Conservation (phyloP, 768 basidiomycete genomes). For the Russula dissimulans region DNA sequence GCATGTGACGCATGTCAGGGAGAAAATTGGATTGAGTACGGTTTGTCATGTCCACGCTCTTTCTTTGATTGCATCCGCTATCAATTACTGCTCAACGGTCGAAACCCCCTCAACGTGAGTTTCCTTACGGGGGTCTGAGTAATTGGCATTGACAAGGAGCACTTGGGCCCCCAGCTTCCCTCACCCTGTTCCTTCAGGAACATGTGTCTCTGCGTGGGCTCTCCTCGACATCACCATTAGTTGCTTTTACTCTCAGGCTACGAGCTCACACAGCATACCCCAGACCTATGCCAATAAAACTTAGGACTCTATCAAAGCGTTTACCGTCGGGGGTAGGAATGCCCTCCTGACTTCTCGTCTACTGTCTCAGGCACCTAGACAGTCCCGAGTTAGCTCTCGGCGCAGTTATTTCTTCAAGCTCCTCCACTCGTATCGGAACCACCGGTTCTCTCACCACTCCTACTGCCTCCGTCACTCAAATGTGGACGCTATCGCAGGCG, state of each 20-base stretch:
- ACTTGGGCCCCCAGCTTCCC: neutral
- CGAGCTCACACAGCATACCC: neutral
- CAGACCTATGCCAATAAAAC: neutral
- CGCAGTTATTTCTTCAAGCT: neutral
- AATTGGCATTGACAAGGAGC: neutral
- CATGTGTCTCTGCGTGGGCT: neutral
- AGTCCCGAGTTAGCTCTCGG: neutral
- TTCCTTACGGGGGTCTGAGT: too few species aligned
- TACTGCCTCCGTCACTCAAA: neutral
- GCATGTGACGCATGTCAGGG: conserved; percentile 12
- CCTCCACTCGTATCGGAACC: neutral
- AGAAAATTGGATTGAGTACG: neutral
- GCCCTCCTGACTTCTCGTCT: neutral
- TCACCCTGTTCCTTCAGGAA: conserved; percentile 1
- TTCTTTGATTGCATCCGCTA: neutral
- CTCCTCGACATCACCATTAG: conserved; percentile 2
- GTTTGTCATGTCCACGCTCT: neutral
- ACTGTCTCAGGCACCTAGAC: neutral
- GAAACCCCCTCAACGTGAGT: conserved; percentile 1
- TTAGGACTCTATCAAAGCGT: neutral
- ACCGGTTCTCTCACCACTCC: neutral
- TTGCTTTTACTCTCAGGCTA: neutral
- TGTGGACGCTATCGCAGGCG: neutral
- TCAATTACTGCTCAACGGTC: neutral
- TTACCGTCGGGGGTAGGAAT: neutral